These are phyloP conservation scores for Vitis hybrid DNA, from an alignment of 177 flowering plant species.

Conservation along the genomic window DNA sequence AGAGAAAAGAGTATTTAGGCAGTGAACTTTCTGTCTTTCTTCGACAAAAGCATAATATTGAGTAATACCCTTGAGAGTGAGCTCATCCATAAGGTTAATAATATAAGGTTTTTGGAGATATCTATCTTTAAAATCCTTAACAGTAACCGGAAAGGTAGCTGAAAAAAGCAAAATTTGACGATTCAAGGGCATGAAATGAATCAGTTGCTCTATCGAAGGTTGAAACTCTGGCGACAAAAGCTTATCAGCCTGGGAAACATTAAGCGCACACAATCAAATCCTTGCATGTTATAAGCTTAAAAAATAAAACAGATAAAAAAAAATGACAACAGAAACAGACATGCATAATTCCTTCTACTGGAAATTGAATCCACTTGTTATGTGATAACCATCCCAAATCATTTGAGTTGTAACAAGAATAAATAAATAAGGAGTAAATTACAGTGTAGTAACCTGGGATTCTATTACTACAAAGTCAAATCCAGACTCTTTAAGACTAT, in stretches of 20 bases:
- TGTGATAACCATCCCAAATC: no score
- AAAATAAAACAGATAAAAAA: neutral
- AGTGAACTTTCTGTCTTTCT: constrained; percentile 95
- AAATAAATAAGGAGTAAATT: no score
- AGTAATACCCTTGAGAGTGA: constrained; percentile 96
- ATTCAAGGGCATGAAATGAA: constrained; percentile 49
- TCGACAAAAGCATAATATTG: constrained; percentile 96
- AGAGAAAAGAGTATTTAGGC: constrained; percentile 92
- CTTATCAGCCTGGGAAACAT: constrained; percentile 62
- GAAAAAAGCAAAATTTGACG: constrained; percentile 86
- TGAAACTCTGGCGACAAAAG: constrained; percentile 78
- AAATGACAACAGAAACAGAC: neutral
- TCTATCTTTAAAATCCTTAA: constrained; percentile 88
- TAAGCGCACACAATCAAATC: constrained; percentile 4
- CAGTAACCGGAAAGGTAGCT: constrained; percentile 94
- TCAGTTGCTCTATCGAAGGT: constrained; percentile 73
- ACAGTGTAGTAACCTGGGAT: no score
- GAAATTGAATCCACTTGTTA: no score
- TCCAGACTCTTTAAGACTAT: no score
- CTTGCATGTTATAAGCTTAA: neutral
- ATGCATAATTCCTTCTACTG: neutral
- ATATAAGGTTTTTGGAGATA: constrained; percentile 73
- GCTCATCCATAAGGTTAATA: constrained; percentile 96
- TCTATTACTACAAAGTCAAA: no score
- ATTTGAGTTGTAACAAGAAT: no score